Evolutionary conservation across 2,329 filamentous ascomycete genomes (phyloP).

Genomic region (Furcasterigmium furcatum): DNA sequence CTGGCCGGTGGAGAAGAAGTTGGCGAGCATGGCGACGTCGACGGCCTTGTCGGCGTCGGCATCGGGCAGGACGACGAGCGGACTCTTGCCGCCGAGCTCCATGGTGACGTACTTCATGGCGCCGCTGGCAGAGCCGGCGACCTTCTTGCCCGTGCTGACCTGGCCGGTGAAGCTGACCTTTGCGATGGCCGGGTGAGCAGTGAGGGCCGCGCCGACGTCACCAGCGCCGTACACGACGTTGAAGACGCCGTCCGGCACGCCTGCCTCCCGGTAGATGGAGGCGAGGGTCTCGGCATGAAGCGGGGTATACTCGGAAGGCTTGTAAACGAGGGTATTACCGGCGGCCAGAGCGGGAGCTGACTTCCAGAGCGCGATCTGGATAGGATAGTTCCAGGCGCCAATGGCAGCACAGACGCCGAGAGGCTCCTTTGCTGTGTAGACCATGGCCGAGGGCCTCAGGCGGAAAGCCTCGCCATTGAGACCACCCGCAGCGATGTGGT

Average conservation of each 20-base stretch:
- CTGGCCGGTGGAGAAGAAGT: slow-evolving; percentile 88
- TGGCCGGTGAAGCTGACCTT: slow-evolving; percentile 92
- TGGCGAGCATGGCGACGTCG: slow-evolving; percentile 88
- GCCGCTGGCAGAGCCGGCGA: slow-evolving; percentile 70
- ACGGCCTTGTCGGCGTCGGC: slow-evolving; percentile 77
- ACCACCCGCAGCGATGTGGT: slow-evolving; percentile 73
- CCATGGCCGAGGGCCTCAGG: slow-evolving; percentile 72
- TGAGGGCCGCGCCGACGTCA: slow-evolving; percentile 72
- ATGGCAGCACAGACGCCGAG: slow-evolving; percentile 84
- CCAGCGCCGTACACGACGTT: slow-evolving; percentile 82
- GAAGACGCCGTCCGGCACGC: slow-evolving; percentile 78
- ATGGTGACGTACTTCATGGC: slow-evolving; percentile 90
- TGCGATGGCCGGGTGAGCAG: slow-evolving; percentile 67
- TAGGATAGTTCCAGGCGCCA: slow-evolving; percentile 89
- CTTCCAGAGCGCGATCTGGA: slow-evolving; percentile 90
- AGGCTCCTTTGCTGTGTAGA: slow-evolving; percentile 79
- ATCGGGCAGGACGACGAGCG: slow-evolving; percentile 76
- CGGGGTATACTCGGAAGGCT: slow-evolving; percentile 83
- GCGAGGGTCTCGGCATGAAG: slow-evolving; percentile 77
- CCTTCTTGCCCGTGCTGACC: slow-evolving; percentile 78
- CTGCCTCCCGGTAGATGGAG: slow-evolving; percentile 73
- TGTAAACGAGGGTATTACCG: slow-evolving; percentile 89
- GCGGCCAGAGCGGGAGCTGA: slow-evolving; percentile 81
- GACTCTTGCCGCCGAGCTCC: slow-evolving; percentile 87
- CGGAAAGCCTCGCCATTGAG: slow-evolving; percentile 77